A percentile compares a stretch with the other conserved stretches of the same genome.
phyloP scores from a whole-genome alignment of 768 basidiomycete species.

The Fibroporia radiculosa region DNA sequence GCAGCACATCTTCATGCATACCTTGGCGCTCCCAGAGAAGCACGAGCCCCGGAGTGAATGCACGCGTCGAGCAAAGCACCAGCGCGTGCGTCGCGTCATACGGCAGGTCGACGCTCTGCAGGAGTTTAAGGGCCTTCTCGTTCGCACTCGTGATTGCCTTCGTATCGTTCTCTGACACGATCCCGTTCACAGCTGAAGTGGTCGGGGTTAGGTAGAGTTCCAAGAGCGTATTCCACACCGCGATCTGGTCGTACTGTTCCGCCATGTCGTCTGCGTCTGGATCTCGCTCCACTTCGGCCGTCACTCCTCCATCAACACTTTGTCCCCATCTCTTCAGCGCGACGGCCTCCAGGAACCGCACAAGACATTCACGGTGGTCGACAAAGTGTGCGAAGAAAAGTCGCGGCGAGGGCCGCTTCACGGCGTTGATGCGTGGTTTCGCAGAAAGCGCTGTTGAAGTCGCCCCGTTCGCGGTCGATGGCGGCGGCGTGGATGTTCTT shows the following conservation, averaged over 20 bases:
- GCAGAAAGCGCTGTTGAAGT: slow-evolving; percentile 10
- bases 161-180: slow-evolving; percentile 9
- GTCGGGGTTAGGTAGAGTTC: slow-evolving; percentile 82
- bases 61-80: slow-evolving; percentile 84
- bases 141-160: slow-evolving; percentile 31
- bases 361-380: slow-evolving; percentile 77
- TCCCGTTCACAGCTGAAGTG: slow-evolving; percentile 14
- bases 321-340: slow-evolving; percentile 77
- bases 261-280: slow-evolving; percentile 33
- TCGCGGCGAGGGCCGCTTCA: slow-evolving; percentile 67
- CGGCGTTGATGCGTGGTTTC: slow-evolving; percentile 21
- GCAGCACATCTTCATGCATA: slow-evolving; percentile 92
- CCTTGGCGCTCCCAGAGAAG: slow-evolving; percentile 89
- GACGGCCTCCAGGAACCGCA: slow-evolving; percentile 84
- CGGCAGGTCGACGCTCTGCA: slow-evolving; percentile 51
- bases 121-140: slow-evolving; percentile 67
- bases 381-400: slow-evolving; percentile 93
- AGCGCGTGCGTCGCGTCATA: slow-evolving; percentile 90
- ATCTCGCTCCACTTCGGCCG: slow-evolving; percentile 13
- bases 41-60: slow-evolving; percentile 80
- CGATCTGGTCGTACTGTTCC: slow-evolving; percentile 64
- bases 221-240: slow-evolving; percentile 93
- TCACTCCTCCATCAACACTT: slow-evolving; percentile 36
- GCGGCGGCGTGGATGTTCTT: slow-evolving; percentile 22
- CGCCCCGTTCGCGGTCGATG: slow-evolving; percentile 12